Percentiles rank a stretch among this genome's conserved stretches.
Evolutionary conservation across 169 alveolate genomes (phyloP).

Genomic region (Ichthyophthirius multifiliis): DNA sequence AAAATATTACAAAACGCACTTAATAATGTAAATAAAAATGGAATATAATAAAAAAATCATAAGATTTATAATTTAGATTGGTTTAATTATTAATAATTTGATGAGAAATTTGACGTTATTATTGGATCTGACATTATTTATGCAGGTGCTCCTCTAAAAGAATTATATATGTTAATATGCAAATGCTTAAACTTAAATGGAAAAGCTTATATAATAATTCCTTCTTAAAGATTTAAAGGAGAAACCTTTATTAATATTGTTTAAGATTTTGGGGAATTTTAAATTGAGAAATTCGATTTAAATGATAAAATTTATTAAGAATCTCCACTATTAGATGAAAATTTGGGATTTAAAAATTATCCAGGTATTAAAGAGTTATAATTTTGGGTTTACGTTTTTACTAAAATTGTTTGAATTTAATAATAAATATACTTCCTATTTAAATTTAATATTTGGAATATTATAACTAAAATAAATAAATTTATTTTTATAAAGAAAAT

Average conservation of each 20-base stretch:
- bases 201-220: conserved; percentile 40
- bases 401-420: background rate
- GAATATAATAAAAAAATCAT: conserved; percentile 3
- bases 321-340: background rate
- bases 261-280: conserved; percentile 2
- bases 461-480: no score
- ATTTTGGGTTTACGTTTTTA: background rate
- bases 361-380: conserved; percentile 14
- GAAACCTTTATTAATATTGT: conserved; percentile 35
- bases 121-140: conserved; percentile 52
- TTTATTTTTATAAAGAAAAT: no score
- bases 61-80: conserved; percentile 37
- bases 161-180: conserved; percentile 32
- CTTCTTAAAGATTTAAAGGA: conserved; percentile 45
- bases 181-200: conserved; percentile 38
- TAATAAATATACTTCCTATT: background rate
- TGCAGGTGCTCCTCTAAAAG: conserved; percentile 41
- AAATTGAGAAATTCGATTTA: background rate
- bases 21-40: conserved; percentile 28
- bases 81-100: conserved; percentile 35
- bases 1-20: conserved; percentile 43
- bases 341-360: conserved; percentile 12
- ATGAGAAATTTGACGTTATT: conserved; percentile 43
- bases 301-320: background rate
- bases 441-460: background rate